Base-by-base conservation (phyloP, 2,329 filamentous ascomycete genomes). In the Arthroderma uncinatum region DNA sequence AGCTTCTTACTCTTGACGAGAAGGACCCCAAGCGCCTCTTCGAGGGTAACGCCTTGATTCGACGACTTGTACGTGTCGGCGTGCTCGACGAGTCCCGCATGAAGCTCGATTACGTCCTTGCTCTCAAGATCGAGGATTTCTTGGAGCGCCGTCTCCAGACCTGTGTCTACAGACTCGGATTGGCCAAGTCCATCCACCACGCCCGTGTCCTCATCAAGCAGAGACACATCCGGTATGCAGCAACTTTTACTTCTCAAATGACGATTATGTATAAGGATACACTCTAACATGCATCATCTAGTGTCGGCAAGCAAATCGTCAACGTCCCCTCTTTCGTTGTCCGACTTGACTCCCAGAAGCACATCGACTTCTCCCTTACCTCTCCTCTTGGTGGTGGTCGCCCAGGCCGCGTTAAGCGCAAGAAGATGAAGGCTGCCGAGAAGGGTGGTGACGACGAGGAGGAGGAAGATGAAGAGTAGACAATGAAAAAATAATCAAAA, bases 41-140 rank as follows among this genome's bases (percentile, higher is more conserved):
- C 84, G 93, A 98, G 85, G 93, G 93, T 80, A 98, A 98, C 79
- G 93, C 93, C 76, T 85, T 98, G 77, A 98, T 98, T 87, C 93
- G 93, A 78, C 93, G 93, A 88, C 90, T 98, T 68, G 93, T 98
- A 68, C 93, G 93, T 78, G 91, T 97, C 76, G 93, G 93, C 89
- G 93, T 98, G 73, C 89, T 98, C 74, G 93, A 98, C 78, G 93
- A 98, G 83, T 91, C 91, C 76, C 93, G 93, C 85, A 98, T 98
- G 93, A 98, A 96, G 88, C 93, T 98, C 84, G 93, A 98, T 96
- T 96, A 98, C 87, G 93, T 98, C 75, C 82, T 98, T 75, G 93
- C 93, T 80, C 86, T 98, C 62, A 95, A 95, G 84, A 87, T 94
- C 72, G 93, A 98, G 81, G 93, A 98, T 80, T 98, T 98, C 87